Conservation (phyloP, 257 asterid genomes). For the Cinchona pubescens region DNA sequence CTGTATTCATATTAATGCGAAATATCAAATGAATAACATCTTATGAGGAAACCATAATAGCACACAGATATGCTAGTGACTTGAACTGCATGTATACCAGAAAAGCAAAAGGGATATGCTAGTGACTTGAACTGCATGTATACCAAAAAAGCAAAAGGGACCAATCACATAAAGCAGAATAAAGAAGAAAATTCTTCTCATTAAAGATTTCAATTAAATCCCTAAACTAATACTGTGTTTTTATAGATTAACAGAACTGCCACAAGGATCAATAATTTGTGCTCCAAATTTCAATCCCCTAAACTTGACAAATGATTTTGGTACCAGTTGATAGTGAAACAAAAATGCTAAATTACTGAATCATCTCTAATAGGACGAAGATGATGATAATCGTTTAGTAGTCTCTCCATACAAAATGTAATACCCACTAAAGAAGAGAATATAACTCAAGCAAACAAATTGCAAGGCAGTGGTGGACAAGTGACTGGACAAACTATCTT, state of each 20-base stretch:
- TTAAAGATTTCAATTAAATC: background rate
- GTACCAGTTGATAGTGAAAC: background rate
- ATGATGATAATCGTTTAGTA: background rate
- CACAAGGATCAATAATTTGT: background rate
- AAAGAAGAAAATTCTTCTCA: background rate
- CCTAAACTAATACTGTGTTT: background rate
- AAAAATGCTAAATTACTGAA: background rate
- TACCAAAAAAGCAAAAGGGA: background rate
- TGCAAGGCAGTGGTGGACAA: background rate
- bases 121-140: background rate
- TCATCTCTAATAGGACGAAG: background rate
- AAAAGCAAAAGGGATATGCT: background rate
- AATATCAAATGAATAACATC: slow-evolving; percentile 11
- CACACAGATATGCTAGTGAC: background rate
- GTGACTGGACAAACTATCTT: background rate
- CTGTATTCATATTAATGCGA: slow-evolving; percentile 43
- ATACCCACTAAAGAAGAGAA: background rate
- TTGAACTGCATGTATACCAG: background rate
- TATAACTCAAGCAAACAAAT: background rate
- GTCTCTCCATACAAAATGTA: background rate
- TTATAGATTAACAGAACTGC: background rate
- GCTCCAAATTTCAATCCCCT: background rate
- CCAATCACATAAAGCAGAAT: background rate
- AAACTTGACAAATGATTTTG: background rate
- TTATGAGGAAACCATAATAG: background rate